Percentiles rank a stretch among this genome's conserved stretches.
Evolutionary conservation across 2,329 filamentous ascomycete genomes (phyloP).

Genomic region (Microsporum audouinii): DNA sequence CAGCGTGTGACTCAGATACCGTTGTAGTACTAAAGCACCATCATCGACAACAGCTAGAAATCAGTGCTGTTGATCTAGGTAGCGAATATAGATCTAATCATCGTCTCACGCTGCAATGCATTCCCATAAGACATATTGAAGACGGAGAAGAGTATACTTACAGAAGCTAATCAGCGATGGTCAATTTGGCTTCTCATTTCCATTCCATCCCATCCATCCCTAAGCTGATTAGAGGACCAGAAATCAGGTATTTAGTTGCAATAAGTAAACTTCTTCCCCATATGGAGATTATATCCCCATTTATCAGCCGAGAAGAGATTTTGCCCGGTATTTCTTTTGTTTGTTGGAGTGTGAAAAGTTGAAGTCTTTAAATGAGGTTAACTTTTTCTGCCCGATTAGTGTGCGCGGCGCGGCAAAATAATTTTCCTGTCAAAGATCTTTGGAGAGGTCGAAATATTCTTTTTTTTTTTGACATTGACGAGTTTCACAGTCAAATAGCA

Average conservation of each 20-base stretch:
- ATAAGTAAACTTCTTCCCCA: neutral
- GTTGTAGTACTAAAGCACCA: slow-evolving; percentile 72
- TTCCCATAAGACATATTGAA: neutral
- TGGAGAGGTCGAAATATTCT: neutral
- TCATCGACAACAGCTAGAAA: slow-evolving; percentile 42
- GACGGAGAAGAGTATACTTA: neutral
- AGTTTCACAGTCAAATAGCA: neutral
- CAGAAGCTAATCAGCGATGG: neutral
- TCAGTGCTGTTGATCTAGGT: slow-evolving; percentile 41
- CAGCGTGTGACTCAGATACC: slow-evolving; percentile 66
- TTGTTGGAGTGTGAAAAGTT: neutral
- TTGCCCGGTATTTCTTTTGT: neutral
- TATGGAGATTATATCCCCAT: neutral
- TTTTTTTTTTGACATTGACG: neutral
- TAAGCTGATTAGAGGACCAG: neutral
- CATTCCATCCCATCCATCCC: neutral
- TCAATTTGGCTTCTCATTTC: neutral
- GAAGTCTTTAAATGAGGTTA: neutral
- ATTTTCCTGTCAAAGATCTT: neutral
- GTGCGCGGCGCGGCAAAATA: neutral
- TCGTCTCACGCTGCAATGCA: slow-evolving; percentile 21
- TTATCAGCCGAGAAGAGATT: neutral
- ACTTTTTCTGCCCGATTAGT: neutral
- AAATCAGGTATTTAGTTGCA: neutral
- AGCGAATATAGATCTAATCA: slow-evolving; percentile 37